Evolutionary conservation across 176 grass and related monocot genomes (phyloP).

Genomic region (Raddia distichophylla): DNA sequence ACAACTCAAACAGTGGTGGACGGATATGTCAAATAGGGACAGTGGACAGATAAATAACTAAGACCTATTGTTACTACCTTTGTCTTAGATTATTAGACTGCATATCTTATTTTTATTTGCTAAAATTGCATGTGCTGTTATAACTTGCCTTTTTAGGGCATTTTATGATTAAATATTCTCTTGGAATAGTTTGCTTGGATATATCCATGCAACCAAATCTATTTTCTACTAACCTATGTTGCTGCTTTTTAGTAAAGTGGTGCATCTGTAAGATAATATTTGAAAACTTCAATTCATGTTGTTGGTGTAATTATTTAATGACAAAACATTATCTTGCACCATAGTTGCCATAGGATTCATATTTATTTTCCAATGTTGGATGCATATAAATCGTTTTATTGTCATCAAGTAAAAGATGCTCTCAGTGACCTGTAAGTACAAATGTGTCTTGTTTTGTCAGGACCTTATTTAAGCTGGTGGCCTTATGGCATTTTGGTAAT

Average conservation of each 20-base stretch:
- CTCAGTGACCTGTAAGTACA: neutral
- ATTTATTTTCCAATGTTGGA: neutral
- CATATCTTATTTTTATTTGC: neutral
- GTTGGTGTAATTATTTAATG: neutral
- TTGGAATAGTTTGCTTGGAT: constrained; percentile 14
- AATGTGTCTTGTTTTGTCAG: neutral
- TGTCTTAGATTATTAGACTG: neutral
- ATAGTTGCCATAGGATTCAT: neutral
- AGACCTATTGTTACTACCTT: constrained; percentile 11
- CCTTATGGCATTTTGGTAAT: neutral
- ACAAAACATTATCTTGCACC: neutral
- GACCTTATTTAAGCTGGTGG: neutral
- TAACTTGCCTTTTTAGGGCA: neutral
- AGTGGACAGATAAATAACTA: neutral
- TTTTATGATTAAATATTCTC: constrained; percentile 10
- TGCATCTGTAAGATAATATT: neutral
- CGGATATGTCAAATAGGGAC: neutral
- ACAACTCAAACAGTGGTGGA: neutral
- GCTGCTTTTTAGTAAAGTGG: neutral
- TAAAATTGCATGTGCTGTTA: neutral
- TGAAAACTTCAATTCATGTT: neutral
- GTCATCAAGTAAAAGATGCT: neutral
- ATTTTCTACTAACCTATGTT: neutral
- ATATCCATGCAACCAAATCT: neutral
- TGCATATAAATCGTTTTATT: neutral